Base-by-base conservation (phyloP, 2,329 filamentous ascomycete species). In the Colletotrichum sp. region DNA sequence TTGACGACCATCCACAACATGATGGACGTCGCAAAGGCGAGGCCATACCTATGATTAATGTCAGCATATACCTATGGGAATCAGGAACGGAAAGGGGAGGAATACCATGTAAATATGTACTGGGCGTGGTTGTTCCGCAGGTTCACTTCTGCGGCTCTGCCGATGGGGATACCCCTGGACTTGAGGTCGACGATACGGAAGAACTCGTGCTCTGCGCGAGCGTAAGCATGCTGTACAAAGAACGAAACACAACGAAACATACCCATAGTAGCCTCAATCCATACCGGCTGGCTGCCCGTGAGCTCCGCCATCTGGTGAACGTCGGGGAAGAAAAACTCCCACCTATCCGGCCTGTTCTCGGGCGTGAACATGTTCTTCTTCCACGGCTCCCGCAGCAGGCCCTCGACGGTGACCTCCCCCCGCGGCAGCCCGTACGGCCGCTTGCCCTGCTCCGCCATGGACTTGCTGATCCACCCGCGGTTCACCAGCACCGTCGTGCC, bases 301-400 rank as follows among this genome's bases (percentile, higher is more conserved):
- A 95, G 85, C 76, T 88, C 89, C 2, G 97, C 97, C 97, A 99
- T 99, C 88, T 98, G 92, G 80, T 90, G 85, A 28, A 99, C 95
- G 84, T 98, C 96, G 0, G 97, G 96, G 82, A 99, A 99, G 86
- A 98, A 98, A 83, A 97, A 99, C 84, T 96, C 93, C 75, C 93
- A 92, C 82, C 93, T 92, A 79, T 96, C 93, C 0, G 96, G 96
- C 79, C 92, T 89, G 80, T 99, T 99, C 0, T 94, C 93, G 0
- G 97, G 97, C 71, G 97, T 99, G 84, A 99, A 99, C 91, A 96
- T 94, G 84, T 99, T 99, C 89, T 96, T 98, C 90, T 98, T 97
- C 91, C 95, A 98, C 10, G 96, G 96, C 86, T 97, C 92, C 75
- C 97, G 87, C 83, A 99, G 83, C 83, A 99, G 81, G 0, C 97